Evolutionary conservation across 139 green algal genomes (phyloP), one percentile per base, ranked within the genome.

Genomic region (Dunaliella primolecta): DNA sequence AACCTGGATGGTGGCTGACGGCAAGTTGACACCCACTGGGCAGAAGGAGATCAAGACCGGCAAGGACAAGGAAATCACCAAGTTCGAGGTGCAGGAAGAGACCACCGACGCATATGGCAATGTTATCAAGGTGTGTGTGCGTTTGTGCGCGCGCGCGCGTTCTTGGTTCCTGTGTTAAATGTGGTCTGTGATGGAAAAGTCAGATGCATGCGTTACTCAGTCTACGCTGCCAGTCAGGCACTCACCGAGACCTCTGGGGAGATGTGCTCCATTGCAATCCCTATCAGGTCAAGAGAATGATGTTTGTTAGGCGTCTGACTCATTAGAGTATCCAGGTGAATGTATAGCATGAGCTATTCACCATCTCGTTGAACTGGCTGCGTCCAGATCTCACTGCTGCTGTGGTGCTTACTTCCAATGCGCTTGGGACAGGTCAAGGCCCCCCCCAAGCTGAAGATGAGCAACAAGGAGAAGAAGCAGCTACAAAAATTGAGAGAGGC

Each of bases 401-500:
- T n/a, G n/a, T n/a, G n/a, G n/a, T n/a, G n/a, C n/a, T n/a, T n/a
- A n/a, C n/a, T n/a, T n/a, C n/a, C n/a, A n/a, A n/a, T n/a, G n/a
- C n/a, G n/a, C n/a, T n/a, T n/a, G n/a, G n/a, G n/a, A 79, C 95
- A 97, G 93, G 83, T 97, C 35, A 95, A 96, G 93, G 91, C 81
- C 36, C 91, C 91, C 86, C 95, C 97, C 93, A 96, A 96, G 93
- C 33, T 82, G 35, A 94, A 97, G 91, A 91, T 98, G 81, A 93
- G 86, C 81, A 94, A 95, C 87, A 98, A 98, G 92, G 95, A 98
- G 93, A 94, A 94, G 89, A 98, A 98, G 93, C 91, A 92, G 25
- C 75, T 83, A 74, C 81, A 89, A 57, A 95, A 95, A 89, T 56
- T 90, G 80, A 87, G 93, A 24, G 85, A 92, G 70, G 94, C 94